Conservation (phyloP, 192 early-diverging fungal species). For the Lobulomyces angularis region DNA sequence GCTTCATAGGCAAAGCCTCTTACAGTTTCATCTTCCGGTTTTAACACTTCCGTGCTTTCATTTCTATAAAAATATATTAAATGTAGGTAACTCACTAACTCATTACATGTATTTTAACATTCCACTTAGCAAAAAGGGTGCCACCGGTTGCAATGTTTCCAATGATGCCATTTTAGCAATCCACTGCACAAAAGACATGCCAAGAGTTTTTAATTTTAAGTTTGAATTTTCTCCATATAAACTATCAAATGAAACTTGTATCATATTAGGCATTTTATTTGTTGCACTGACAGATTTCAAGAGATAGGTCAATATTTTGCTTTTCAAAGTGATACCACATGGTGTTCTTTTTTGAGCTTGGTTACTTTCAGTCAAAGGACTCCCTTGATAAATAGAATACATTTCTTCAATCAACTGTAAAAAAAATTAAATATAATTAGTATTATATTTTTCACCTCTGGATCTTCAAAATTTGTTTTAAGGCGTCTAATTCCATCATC, state of each 20-base stretch:
- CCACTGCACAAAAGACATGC: slow-evolving; percentile 84
- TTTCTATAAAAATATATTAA: slow-evolving; percentile 12
- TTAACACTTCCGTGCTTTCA: not conserved
- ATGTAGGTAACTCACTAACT: slow-evolving; percentile 12
- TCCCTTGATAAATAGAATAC: slow-evolving; percentile 54
- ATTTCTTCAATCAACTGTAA: slow-evolving; percentile 29
- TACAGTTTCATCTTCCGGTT: slow-evolving; percentile 43
- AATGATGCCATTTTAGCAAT: slow-evolving; percentile 55
- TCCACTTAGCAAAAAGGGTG: slow-evolving; percentile 55
- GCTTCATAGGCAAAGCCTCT: slow-evolving; percentile 80
- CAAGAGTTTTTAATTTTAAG: slow-evolving; percentile 52
- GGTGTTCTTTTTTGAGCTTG: not conserved
- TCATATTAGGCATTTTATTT: slow-evolving; percentile 52
- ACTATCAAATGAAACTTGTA: slow-evolving; percentile 66
- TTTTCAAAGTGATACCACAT: slow-evolving; percentile 35
- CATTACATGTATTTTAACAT: slow-evolving; percentile 52
- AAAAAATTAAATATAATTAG: not conserved
- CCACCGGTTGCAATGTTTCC: slow-evolving; percentile 26
- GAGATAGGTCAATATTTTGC: slow-evolving; percentile 47
- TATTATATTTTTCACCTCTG: slow-evolving; percentile 1
- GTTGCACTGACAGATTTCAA: slow-evolving; percentile 53
- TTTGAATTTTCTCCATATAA: slow-evolving; percentile 64
- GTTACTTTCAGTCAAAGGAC: slow-evolving; percentile 12
- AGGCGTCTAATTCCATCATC: slow-evolving; percentile 69
- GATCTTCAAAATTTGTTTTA: slow-evolving; percentile 60